A percentile compares a stretch with the other conserved stretches of the same genome.
phyloP scores from a whole-genome alignment of 345 rosid genomes.

The Eucalyptus microcorys region DNA sequence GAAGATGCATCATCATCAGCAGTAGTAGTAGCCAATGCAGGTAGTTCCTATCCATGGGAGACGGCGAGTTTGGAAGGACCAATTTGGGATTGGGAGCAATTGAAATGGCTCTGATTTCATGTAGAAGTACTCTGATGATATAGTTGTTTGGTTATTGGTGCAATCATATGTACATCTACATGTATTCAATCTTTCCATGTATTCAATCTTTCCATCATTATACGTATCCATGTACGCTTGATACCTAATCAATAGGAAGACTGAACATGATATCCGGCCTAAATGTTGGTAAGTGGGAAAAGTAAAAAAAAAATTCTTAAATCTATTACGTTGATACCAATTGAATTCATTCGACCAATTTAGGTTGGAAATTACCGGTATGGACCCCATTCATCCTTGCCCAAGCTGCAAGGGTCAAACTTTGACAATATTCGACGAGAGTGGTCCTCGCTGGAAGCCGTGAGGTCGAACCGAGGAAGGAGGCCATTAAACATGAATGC shows the following conservation, averaged over 20 bases:
- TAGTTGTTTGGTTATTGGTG: background rate
- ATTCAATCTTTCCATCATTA: background rate
- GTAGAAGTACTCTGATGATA: background rate
- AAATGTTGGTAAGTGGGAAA: background rate
- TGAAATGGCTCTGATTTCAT: constrained; percentile 10
- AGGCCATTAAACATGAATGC: background rate
- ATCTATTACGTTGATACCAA: background rate
- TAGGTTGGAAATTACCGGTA: too few species aligned
- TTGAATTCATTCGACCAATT: background rate
- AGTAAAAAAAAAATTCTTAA: background rate
- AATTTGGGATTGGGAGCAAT: constrained; percentile 49
- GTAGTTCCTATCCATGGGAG: constrained; percentile 6
- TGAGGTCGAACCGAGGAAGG: background rate
- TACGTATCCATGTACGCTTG: background rate
- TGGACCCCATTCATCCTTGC: background rate
- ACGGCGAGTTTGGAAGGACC: constrained; percentile 4
- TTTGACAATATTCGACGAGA: background rate
- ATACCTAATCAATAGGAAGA: background rate
- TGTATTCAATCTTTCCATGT: background rate
- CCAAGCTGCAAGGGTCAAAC: background rate
- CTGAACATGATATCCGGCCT: background rate
- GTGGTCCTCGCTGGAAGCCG: background rate
- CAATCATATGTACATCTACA: background rate
- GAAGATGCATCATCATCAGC: background rate
- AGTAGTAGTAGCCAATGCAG: background rate